Evolutionary conservation across 192 early-diverging fungal species (phyloP).

Genomic region (Coemansia nantahalensis): DNA sequence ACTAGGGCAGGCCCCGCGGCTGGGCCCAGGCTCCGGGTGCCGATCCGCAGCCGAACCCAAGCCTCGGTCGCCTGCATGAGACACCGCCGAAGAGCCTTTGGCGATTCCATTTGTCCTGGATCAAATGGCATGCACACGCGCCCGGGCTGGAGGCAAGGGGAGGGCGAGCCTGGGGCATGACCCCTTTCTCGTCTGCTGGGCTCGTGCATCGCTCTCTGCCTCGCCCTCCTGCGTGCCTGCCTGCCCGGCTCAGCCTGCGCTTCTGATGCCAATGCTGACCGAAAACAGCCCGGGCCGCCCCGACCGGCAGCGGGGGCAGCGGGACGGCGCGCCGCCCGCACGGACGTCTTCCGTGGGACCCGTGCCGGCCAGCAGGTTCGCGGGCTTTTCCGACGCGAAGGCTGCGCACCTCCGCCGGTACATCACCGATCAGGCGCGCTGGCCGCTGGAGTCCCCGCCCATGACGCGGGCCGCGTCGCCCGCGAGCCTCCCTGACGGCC

Average conservation of each 20-base stretch:
- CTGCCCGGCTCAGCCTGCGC: conserved; percentile 4
- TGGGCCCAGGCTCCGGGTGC: too few species aligned
- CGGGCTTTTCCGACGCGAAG: conserved; percentile 25
- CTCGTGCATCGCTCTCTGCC: neutral
- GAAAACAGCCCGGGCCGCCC: conserved; percentile 24
- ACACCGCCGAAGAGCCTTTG: too few species aligned
- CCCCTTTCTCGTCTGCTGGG: neutral
- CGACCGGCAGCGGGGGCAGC: conserved; percentile 5
- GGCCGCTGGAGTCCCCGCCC: conserved; percentile 25
- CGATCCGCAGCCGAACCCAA: too few species aligned
- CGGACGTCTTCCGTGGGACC: too few species aligned
- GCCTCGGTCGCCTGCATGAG: too few species aligned
- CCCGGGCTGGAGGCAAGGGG: too few species aligned
- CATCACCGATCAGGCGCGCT: conserved; percentile 28
- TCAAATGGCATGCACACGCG: too few species aligned
- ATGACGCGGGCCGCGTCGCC: conserved; percentile 6
- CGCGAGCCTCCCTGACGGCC: neutral
- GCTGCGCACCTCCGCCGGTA: conserved; percentile 30
- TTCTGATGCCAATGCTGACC: conserved; percentile 25
- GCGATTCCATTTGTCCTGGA: too few species aligned
- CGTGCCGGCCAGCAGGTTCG: conserved; percentile 1
- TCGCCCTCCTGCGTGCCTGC: neutral
- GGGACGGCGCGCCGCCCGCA: too few species aligned
- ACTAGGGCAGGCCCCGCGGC: too few species aligned
- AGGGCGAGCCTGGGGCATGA: too few species aligned